Evolutionary conservation across 2,329 filamentous ascomycete species (phyloP).

Genomic region (Diaporthe humulicola): DNA sequence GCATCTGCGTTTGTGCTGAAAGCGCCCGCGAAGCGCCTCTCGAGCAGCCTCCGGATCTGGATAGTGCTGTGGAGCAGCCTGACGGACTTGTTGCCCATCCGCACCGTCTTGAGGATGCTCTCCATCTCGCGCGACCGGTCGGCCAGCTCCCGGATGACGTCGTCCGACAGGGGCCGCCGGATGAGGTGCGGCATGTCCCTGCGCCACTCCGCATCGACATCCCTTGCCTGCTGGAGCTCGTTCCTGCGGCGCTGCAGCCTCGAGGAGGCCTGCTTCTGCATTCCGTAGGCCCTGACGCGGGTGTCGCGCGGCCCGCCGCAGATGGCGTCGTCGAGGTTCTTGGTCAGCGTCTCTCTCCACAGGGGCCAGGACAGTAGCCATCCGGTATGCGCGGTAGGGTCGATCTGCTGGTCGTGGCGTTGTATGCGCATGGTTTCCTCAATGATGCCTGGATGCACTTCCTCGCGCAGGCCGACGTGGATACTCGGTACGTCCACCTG

Average conservation of each 20-base stretch:
- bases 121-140: conserved; percentile 22
- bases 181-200: background rate
- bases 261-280: background rate
- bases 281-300: background rate
- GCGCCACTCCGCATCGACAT: background rate
- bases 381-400: background rate
- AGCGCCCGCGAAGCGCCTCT: background rate
- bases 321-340: conserved; percentile 27
- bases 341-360: background rate
- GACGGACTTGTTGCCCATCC: background rate
- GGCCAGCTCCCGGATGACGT: background rate
- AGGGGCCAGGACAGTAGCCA: conserved; percentile 34
- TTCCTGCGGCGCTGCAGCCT: conserved; percentile 1
- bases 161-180: background rate
- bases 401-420: background rate
- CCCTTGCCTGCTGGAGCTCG: background rate
- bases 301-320: conserved; percentile 23
- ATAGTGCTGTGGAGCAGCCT: conserved; percentile 18
- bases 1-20: background rate
- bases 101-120: conserved; percentile 5
- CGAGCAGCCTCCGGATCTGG: conserved; percentile 21
- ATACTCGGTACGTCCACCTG: conserved; percentile 34
- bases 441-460: background rate
- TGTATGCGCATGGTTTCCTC: conserved; percentile 10
- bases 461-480: background rate